phyloP scores from a whole-genome alignment of 208 protist species.

The Leishmania tarentolae region DNA sequence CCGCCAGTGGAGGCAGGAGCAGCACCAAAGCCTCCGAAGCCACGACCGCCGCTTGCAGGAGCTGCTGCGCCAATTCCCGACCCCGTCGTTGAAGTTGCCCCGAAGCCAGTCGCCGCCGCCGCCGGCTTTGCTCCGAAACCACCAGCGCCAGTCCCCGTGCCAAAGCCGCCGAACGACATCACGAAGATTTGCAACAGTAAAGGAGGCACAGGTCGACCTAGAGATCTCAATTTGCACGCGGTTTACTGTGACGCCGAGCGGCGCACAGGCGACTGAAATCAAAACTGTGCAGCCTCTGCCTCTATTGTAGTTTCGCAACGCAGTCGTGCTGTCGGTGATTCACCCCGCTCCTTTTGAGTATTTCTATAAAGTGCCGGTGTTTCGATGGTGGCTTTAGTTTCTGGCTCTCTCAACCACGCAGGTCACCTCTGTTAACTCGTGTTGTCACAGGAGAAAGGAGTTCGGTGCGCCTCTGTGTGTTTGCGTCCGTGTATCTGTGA shows the following conservation, averaged over 20 bases:
- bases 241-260: background rate
- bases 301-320: background rate
- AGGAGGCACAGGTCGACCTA: background rate
- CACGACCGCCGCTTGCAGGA: background rate
- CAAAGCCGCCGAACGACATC: slow-evolving; percentile 39
- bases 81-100: slow-evolving; percentile 11
- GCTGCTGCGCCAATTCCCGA: background rate
- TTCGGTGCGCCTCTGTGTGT: background rate
- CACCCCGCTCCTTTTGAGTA: background rate
- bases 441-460: background rate
- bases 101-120: slow-evolving; percentile 23
- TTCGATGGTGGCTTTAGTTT: background rate
- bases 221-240: background rate
- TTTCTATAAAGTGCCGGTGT: background rate
- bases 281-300: background rate
- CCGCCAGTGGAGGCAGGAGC: slow-evolving; percentile 25
- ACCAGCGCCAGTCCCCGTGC: slow-evolving; percentile 11
- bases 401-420: background rate
- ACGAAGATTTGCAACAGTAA: background rate
- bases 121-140: slow-evolving; percentile 15
- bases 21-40: slow-evolving; percentile 26
- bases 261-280: background rate
- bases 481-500: background rate
- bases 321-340: background rate
- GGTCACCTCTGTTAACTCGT: background rate